Percentiles rank a stretch among this genome's conserved stretches.
Conservation (phyloP, 148 eudicot species). For the Chenopodium suecicum region DNA sequence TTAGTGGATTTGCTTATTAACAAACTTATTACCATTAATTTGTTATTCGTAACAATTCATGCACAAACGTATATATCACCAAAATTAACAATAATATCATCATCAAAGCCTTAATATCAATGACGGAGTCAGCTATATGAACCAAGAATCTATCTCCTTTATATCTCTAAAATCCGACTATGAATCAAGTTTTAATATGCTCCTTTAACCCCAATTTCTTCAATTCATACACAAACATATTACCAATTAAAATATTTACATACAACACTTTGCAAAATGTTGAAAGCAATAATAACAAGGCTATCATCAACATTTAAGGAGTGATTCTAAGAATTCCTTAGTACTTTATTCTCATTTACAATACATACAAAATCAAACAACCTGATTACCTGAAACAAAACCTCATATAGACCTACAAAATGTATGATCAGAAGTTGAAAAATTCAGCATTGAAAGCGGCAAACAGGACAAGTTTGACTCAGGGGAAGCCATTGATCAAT, state of each 20-base stretch:
- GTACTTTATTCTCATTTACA: not conserved
- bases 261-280: not conserved
- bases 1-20: no score
- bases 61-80: no score
- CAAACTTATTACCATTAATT: no score
- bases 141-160: no score
- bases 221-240: not conserved
- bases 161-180: no score
- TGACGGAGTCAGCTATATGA: no score
- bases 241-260: not conserved
- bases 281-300: not conserved
- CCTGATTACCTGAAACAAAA: not conserved
- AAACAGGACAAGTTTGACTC: conserved; percentile 54
- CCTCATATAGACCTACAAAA: not conserved
- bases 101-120: no score
- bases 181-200: no score
- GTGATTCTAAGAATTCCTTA: not conserved
- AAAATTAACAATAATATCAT: no score
- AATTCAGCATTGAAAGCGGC: conserved; percentile 26
- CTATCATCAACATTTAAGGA: not conserved
- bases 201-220: no score
- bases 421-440: not conserved
- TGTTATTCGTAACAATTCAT: no score
- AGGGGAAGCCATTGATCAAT: conserved; percentile 58
- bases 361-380: not conserved